Percentiles rank a stretch among this genome's conserved stretches.
These are phyloP conservation scores for Hyaloscypha variabilis DNA, from an alignment of 495 filamentous ascomycete species.

Conservation along the genomic window DNA sequence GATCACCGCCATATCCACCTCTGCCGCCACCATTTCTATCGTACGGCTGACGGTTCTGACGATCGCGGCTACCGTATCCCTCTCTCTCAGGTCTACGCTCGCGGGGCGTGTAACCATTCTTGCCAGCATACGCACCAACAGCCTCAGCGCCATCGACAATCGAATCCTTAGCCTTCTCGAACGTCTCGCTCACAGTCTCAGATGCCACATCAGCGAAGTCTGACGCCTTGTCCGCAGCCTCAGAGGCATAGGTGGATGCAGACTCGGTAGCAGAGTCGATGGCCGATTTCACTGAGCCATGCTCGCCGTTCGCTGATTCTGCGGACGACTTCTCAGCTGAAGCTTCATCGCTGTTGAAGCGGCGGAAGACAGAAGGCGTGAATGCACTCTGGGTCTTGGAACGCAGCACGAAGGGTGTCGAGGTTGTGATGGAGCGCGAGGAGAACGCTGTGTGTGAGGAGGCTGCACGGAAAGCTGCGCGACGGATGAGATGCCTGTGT, in stretches of 20 bases:
- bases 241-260: slow-evolving; percentile 3
- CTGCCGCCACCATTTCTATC: background rate
- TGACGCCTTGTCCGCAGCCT: background rate
- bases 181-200: slow-evolving; percentile 2
- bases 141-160: slow-evolving; percentile 1
- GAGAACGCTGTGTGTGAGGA: slow-evolving; percentile 48
- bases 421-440: slow-evolving; percentile 43
- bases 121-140: background rate
- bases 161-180: background rate
- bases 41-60: background rate
- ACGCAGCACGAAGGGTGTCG: slow-evolving; percentile 33
- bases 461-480: slow-evolving; percentile 58
- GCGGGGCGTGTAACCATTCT: background rate
- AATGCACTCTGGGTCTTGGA: slow-evolving; percentile 31
- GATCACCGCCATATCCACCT: slow-evolving; percentile 15
- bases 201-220: background rate
- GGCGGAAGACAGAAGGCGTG: slow-evolving; percentile 37
- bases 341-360: slow-evolving; percentile 45
- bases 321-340: slow-evolving; percentile 30
- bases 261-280: slow-evolving; percentile 17
- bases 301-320: slow-evolving; percentile 32
- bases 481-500: slow-evolving; percentile 57
- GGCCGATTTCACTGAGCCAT: slow-evolving; percentile 15
- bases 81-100: background rate
- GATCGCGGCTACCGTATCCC: slow-evolving; percentile 12